phyloP scores from a whole-genome alignment of 495 filamentous ascomycete genomes.

The Hamigera avellanea region DNA sequence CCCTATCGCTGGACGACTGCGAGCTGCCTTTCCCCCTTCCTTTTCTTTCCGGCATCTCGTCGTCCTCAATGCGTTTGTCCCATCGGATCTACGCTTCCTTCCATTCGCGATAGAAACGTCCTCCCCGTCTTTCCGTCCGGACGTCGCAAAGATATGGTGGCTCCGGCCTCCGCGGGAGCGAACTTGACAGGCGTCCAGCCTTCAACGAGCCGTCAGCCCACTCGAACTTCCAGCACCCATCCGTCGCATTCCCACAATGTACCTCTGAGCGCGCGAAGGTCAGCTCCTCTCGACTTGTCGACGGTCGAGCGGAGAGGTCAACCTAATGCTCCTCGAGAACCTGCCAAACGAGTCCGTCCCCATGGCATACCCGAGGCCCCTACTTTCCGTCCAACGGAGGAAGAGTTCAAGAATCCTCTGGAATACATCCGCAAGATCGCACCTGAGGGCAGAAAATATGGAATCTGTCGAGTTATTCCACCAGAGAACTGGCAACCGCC shows the following conservation, averaged over 20 bases:
- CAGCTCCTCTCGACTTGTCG: slow-evolving; percentile 66
- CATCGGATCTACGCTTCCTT: slow-evolving; percentile 16
- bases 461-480: slow-evolving; percentile 89
- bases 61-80: slow-evolving; percentile 24
- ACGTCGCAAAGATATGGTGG: slow-evolving; percentile 34
- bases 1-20: background rate
- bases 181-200: slow-evolving; percentile 28
- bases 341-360: slow-evolving; percentile 60
- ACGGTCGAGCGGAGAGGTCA: slow-evolving; percentile 88
- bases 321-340: slow-evolving; percentile 61
- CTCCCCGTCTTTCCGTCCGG: slow-evolving; percentile 2
- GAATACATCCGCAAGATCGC: slow-evolving; percentile 85
- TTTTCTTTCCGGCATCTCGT: background rate
- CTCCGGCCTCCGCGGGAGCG: slow-evolving; percentile 37
- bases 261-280: slow-evolving; percentile 58
- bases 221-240: slow-evolving; percentile 30
- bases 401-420: slow-evolving; percentile 90
- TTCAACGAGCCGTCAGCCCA: slow-evolving; percentile 24
- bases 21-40: background rate
- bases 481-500: slow-evolving; percentile 87
- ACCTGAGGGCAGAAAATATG: slow-evolving; percentile 72
- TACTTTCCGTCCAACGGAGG: slow-evolving; percentile 78
- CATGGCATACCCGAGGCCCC: slow-evolving; percentile 85
- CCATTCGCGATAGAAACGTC: slow-evolving; percentile 17
- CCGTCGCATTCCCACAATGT: slow-evolving; percentile 42